Conservation (phyloP, 1,284 basidiomycete genomes). For the Grifola frondosa region DNA sequence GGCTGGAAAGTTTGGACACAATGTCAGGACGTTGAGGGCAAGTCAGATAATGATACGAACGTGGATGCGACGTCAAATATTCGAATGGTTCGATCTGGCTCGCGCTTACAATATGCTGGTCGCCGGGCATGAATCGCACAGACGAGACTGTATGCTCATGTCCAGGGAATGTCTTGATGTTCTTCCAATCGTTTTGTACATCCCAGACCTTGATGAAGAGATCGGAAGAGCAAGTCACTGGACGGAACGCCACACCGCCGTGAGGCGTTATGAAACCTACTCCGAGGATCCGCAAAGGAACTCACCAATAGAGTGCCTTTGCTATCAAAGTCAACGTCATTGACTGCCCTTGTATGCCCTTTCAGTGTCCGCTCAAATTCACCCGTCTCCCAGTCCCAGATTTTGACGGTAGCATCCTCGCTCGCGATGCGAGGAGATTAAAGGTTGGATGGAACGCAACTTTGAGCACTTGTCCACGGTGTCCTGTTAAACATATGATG, state of each 20-base stretch:
- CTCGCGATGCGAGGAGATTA: constrained; percentile 65
- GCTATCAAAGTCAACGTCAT: constrained; percentile 72
- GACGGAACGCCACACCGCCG: too few relatives aligned
- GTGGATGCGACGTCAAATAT: constrained; percentile 75
- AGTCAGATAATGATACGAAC: constrained; percentile 37
- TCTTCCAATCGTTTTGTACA: constrained; percentile 70
- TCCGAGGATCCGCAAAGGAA: constrained; percentile 5
- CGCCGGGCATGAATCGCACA: constrained; percentile 71
- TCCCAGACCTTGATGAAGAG: constrained; percentile 82
- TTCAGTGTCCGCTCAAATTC: constrained; percentile 77
- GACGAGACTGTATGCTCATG: constrained; percentile 78
- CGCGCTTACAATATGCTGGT: constrained; percentile 66
- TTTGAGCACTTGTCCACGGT: constrained; percentile 60
- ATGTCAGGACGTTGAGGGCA: too few relatives aligned
- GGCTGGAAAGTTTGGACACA: constrained; percentile 30
- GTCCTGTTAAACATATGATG: constrained; percentile 66
- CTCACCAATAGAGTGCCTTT: constrained; percentile 69
- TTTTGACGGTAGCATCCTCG: constrained; percentile 73
- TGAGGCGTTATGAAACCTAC: too few relatives aligned
- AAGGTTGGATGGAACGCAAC: constrained; percentile 76
- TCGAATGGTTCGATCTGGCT: constrained; percentile 72
- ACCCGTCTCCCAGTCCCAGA: constrained; percentile 86
- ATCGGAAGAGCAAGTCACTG: constrained; percentile 74
- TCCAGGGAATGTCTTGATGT: constrained; percentile 69
- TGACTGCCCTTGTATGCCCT: constrained; percentile 74